A percentile compares a stretch with the other conserved stretches of the same genome.
phyloP scores from a whole-genome alignment of 148 eudicot species.

The Simmondsia chinensis region DNA sequence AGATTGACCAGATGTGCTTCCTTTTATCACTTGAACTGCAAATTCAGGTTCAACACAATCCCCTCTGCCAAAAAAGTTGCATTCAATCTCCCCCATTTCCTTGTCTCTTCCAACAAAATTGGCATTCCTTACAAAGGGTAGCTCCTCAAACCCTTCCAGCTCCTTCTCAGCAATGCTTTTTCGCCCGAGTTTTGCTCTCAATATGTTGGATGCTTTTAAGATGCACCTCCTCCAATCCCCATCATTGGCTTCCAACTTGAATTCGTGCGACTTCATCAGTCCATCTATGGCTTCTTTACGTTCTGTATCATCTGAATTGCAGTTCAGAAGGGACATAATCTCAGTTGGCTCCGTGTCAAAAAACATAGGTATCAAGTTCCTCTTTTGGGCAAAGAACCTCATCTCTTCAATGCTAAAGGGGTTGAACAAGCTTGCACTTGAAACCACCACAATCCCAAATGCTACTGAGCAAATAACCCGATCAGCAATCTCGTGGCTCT shows the following conservation, averaged over 20 bases:
- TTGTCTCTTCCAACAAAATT: constrained; percentile 59
- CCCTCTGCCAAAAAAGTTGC: constrained; percentile 47
- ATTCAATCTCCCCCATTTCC: constrained; percentile 62
- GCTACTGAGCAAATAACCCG: constrained; percentile 79
- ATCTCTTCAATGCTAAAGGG: constrained; percentile 67
- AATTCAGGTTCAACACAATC: constrained; percentile 30
- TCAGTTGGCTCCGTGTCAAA: constrained; percentile 45
- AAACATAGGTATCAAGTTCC: constrained; percentile 71
- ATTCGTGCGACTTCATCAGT: constrained; percentile 42
- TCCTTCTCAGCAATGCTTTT: constrained; percentile 51
- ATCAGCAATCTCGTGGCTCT: constrained; percentile 91
- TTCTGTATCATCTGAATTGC: constrained; percentile 44
- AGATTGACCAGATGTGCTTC: constrained; percentile 40
- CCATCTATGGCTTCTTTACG: constrained; percentile 58
- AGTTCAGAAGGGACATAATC: constrained; percentile 17
- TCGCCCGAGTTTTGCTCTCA: constrained; percentile 65
- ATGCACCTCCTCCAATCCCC: constrained; percentile 72
- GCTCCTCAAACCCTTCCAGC: constrained; percentile 37
- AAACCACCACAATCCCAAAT: constrained; percentile 62
- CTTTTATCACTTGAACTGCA: constrained; percentile 16
- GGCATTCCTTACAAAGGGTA: constrained; percentile 64
- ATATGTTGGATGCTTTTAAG: constrained; percentile 43
- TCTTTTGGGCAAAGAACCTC: constrained; percentile 74
- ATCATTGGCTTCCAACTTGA: constrained; percentile 47
- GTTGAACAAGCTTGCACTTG: constrained; percentile 36